Evolutionary conservation across 139 green algal species (phyloP).

Genomic region (Tetraselmis striata): DNA sequence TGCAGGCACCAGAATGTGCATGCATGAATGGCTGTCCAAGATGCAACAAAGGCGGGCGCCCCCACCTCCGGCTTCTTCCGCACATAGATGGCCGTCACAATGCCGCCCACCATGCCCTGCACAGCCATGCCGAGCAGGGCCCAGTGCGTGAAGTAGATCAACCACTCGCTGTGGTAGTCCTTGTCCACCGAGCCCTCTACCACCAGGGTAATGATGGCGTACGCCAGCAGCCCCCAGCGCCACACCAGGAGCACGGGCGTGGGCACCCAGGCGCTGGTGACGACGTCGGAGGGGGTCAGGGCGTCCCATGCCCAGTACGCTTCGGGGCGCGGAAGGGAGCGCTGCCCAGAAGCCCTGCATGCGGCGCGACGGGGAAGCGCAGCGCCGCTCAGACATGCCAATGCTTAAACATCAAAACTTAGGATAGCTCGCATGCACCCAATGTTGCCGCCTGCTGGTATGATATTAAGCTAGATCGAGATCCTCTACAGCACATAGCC

Average conservation of each 20-base stretch:
- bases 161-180: background rate
- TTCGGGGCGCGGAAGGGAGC: background rate
- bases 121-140: background rate
- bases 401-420: too few relatives aligned
- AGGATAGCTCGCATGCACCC: too few relatives aligned
- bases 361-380: too few relatives aligned
- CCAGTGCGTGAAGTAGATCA: background rate
- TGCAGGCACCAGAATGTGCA: too few relatives aligned
- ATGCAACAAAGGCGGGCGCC: too few relatives aligned
- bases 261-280: background rate
- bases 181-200: background rate
- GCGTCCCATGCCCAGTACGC: background rate
- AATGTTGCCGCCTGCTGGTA: too few relatives aligned
- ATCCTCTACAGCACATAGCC: too few relatives aligned
- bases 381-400: too few relatives aligned
- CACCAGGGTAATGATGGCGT: background rate
- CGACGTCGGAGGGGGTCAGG: background rate
- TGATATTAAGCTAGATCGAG: too few relatives aligned
- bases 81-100: background rate
- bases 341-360: background rate
- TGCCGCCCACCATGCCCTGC: background rate
- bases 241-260: background rate
- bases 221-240: background rate
- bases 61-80: background rate
- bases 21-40: too few relatives aligned